Conservation (phyloP, 2,329 filamentous ascomycete species). For the Phaeosphaeriaceae sp. region DNA sequence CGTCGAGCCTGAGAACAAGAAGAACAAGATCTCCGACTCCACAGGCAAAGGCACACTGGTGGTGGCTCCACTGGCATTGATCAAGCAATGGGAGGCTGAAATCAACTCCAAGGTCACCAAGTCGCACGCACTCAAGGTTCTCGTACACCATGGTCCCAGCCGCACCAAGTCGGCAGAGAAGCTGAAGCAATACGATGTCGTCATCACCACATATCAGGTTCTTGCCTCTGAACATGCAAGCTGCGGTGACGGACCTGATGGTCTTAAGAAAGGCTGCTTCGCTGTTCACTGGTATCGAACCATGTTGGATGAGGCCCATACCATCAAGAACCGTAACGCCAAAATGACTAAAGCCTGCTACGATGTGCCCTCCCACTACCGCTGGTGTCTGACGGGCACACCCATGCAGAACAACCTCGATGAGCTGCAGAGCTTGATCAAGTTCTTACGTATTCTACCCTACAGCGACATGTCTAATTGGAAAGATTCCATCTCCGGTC, state of each 20-base stretch:
- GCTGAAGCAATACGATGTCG: conserved; percentile 86
- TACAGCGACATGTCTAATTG: conserved; percentile 86
- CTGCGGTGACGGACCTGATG: conserved; percentile 66
- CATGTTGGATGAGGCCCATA: conserved; percentile 95
- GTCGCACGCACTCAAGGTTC: conserved; percentile 76
- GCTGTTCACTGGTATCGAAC: conserved; percentile 94
- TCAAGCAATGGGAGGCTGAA: conserved; percentile 96
- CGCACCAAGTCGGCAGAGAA: conserved; percentile 80
- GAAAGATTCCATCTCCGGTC: conserved; percentile 89
- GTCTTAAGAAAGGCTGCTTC: conserved; percentile 81
- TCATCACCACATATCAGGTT: conserved; percentile 97
- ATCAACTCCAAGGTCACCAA: conserved; percentile 80
- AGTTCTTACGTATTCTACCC: conserved; percentile 89
- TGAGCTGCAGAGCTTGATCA: conserved; percentile 91
- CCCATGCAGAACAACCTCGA: conserved; percentile 99
- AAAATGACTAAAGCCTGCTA: conserved; percentile 94
- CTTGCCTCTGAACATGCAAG: conserved; percentile 87
- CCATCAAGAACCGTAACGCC: conserved; percentile 96
- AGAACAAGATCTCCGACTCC: conserved; percentile 72
- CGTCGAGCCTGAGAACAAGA: conserved; percentile 53
- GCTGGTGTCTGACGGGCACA: conserved; percentile 96
- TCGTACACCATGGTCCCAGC: conserved; percentile 88
- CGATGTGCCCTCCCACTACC: conserved; percentile 81
- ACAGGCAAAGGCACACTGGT: conserved; percentile 85
- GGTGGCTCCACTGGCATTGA: conserved; percentile 89